phyloP scores from a whole-genome alignment of 106 monocot genomes.

The Dactylorhiza incarnata region DNA sequence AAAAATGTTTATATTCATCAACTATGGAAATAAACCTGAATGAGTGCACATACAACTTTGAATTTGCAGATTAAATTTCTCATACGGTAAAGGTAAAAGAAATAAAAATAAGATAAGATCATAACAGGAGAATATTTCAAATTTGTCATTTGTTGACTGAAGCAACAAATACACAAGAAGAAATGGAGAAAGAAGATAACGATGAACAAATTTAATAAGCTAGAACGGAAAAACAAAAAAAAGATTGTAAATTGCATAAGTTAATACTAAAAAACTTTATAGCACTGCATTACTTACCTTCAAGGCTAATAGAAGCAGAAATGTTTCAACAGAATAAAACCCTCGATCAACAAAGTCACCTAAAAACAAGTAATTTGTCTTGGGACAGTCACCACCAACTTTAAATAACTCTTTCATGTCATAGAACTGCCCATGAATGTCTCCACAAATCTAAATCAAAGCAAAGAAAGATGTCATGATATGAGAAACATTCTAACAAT shows the following conservation, averaged over 20 bases:
- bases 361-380: constrained; percentile 94
- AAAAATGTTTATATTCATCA: background rate
- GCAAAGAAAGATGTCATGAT: background rate
- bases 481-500: background rate
- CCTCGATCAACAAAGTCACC: constrained; percentile 99
- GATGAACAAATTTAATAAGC: background rate
- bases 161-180: background rate
- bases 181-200: background rate
- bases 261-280: background rate
- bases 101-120: background rate
- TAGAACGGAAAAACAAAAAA: background rate
- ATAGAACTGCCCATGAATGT: constrained; percentile 99
- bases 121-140: background rate
- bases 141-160: background rate
- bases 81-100: background rate
- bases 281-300: constrained; percentile 43
- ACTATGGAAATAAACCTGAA: background rate
- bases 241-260: background rate
- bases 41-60: background rate
- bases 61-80: background rate
- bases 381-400: constrained; percentile 95
- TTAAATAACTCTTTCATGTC: constrained; percentile 96
- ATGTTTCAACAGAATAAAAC: constrained; percentile 99
- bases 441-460: constrained; percentile 79
- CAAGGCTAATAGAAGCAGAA: constrained; percentile 82